Percentiles rank a stretch among this genome's conserved stretches.
Evolutionary conservation across 257 asterid genomes (phyloP).

Genomic region (Paraleonurus japonicus): DNA sequence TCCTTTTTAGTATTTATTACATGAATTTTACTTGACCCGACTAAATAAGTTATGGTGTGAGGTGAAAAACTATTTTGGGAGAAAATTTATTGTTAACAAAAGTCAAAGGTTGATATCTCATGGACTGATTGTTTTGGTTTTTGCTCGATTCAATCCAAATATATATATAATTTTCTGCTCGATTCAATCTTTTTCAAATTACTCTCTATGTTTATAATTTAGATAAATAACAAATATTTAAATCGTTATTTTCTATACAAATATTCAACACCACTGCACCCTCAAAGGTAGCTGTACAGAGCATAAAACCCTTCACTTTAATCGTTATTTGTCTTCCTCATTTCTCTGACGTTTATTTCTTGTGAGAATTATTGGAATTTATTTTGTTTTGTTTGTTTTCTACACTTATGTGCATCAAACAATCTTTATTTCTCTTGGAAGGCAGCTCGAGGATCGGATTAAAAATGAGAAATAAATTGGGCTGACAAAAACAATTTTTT

Average conservation of each 20-base stretch:
- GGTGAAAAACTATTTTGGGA: too few species aligned
- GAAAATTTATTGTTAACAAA: neutral
- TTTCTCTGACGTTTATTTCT: neutral
- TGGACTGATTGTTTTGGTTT: neutral
- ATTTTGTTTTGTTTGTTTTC: neutral
- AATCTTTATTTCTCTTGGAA: neutral
- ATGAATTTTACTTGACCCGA: neutral
- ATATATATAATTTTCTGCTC: too few species aligned
- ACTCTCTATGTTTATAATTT: too few species aligned
- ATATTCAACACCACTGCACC: neutral
- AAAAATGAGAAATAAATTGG: neutral
- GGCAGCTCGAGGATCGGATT: neutral
- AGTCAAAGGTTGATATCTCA: neutral
- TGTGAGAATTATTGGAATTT: too few species aligned
- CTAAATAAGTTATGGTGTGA: too few species aligned
- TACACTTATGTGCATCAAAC: neutral
- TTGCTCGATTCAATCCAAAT: neutral
- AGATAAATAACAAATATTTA: too few species aligned
- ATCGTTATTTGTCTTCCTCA: constrained; percentile 15
- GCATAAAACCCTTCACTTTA: constrained; percentile 22
- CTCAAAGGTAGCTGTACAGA: neutral
- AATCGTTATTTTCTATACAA: too few species aligned
- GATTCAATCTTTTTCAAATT: too few species aligned
- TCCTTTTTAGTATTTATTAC: too few species aligned
- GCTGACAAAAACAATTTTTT: neutral